phyloP scores from a whole-genome alignment of 768 basidiomycete genomes.

The Psilocybe azurescens region DNA sequence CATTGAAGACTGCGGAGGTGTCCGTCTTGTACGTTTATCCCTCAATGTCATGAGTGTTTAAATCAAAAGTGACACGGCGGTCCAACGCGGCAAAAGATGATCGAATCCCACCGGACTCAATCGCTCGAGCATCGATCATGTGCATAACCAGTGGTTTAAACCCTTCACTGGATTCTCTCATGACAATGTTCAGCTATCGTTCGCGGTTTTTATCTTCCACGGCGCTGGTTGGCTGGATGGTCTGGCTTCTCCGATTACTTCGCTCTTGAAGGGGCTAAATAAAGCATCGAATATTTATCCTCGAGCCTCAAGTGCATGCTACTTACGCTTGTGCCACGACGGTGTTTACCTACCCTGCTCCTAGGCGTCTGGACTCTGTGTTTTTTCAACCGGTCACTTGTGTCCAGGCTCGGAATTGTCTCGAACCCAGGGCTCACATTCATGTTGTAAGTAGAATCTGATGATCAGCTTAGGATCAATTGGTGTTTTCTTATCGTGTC shows the following conservation, averaged over 20 bases:
- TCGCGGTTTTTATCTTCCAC: neutral
- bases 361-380: no score
- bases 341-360: no score
- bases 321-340: no score
- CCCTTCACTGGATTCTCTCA: neutral
- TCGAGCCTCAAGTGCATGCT: neutral
- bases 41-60: neutral
- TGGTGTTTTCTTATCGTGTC: neutral
- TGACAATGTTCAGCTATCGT: neutral
- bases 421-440: neutral
- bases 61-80: neutral
- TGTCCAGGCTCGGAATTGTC: neutral
- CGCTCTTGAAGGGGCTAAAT: neutral
- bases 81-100: neutral
- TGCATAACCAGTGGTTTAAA: neutral
- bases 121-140: no score
- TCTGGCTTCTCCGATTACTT: neutral
- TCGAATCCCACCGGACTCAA: neutral
- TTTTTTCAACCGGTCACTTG: neutral
- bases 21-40: neutral
- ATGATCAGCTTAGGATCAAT: no score
- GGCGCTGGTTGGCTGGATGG: neutral
- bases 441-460: no score
- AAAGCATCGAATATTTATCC: neutral
- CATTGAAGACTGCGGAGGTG: constrained; percentile 3